Percentiles rank a stretch among this genome's conserved stretches.
phyloP scores from a whole-genome alignment of 2,329 filamentous ascomycete species.

The Oidium heveae region DNA sequence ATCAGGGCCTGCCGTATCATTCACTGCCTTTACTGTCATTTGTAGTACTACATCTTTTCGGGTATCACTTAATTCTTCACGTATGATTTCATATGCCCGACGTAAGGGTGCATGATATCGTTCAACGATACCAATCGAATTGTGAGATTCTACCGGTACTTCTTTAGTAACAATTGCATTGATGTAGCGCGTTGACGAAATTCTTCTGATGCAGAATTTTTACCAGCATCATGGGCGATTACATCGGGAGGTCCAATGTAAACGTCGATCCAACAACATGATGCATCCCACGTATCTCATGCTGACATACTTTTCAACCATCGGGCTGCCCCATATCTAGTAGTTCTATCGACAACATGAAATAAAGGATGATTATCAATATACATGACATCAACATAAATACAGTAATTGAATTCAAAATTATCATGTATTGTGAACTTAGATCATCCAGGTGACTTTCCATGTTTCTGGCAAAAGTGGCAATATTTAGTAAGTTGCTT shows the following conservation, averaged over 20 bases:
- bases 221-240: not conserved
- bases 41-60: not conserved
- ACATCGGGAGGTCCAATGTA: slow-evolving; percentile 2
- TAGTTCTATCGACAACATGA: not conserved
- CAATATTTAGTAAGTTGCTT: not conserved
- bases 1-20: not conserved
- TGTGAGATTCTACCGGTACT: slow-evolving; percentile 1
- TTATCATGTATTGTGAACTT: not conserved
- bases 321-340: not conserved
- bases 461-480: not conserved
- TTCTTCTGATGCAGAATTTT: slow-evolving; percentile 2
- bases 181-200: not conserved
- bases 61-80: not conserved
- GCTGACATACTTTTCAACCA: not conserved
- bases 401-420: not conserved
- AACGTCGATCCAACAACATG: slow-evolving; percentile 1
- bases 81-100: not conserved
- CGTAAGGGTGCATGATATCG: not conserved
- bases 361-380: not conserved
- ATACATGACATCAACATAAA: not conserved
- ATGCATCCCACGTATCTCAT: not conserved
- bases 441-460: not conserved
- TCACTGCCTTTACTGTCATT: not conserved
- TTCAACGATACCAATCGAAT: slow-evolving; percentile 2
- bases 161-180: not conserved